Conservation (phyloP, 768 basidiomycete genomes). For the Mycena kentingensis region DNA sequence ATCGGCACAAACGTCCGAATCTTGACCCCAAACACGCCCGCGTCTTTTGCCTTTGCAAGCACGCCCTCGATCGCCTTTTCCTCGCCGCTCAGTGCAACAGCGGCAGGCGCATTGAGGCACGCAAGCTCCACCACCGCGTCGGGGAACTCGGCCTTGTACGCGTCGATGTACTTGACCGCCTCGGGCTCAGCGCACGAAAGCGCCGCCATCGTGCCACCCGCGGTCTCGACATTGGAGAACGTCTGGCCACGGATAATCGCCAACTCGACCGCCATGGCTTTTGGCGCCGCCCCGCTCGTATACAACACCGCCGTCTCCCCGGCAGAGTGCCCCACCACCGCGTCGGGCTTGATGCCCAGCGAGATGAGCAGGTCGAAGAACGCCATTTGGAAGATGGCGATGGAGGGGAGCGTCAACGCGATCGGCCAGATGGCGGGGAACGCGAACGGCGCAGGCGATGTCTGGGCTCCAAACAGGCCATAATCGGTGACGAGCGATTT, state of each 20-base stretch:
- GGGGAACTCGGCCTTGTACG: background rate
- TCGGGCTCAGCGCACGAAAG: constrained; percentile 29
- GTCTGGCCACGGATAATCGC: constrained; percentile 44
- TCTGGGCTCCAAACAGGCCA: constrained; percentile 30
- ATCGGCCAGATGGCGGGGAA: constrained; percentile 28
- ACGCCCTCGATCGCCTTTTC: constrained; percentile 21
- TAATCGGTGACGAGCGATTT: constrained; percentile 31
- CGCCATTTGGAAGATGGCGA: constrained; percentile 50
- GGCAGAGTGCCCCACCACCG: constrained; percentile 49
- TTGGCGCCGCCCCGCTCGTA: constrained; percentile 43
- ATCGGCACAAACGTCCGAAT: constrained; percentile 32
- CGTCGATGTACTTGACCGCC: constrained; percentile 26
- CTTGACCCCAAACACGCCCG: constrained; percentile 30
- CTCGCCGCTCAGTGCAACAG: constrained; percentile 33
- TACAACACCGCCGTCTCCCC: constrained; percentile 49
- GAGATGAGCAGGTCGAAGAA: constrained; percentile 41
- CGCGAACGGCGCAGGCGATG: background rate
- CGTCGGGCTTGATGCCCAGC: constrained; percentile 39
- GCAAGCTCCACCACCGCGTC: constrained; percentile 30
- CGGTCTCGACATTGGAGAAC: constrained; percentile 35
- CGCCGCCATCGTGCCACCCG: constrained; percentile 48
- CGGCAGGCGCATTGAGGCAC: constrained; percentile 34
- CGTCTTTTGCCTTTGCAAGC: constrained; percentile 23
- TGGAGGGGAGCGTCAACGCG: constrained; percentile 40
- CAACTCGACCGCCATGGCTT: constrained; percentile 44